Evolutionary conservation across 331 rosid species (phyloP).

Genomic region (Telfairia occidentalis): DNA sequence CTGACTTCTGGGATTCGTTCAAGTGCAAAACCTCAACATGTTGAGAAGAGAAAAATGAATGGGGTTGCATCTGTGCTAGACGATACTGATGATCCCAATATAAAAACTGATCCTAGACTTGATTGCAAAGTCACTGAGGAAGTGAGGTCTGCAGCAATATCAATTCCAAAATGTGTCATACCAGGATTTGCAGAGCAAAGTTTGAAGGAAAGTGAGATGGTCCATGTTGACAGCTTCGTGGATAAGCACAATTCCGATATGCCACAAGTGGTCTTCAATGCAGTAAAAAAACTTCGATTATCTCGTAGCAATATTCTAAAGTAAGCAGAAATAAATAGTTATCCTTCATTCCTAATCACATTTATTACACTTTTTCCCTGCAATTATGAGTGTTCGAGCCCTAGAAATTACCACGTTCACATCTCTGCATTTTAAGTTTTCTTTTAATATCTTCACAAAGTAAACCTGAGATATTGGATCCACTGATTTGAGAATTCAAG

Average conservation of each 20-base stretch:
- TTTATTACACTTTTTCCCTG: background rate
- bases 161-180: conserved; percentile 21
- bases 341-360: background rate
- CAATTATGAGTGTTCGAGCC: background rate
- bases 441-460: background rate
- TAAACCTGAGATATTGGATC: background rate
- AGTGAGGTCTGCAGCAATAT: conserved; percentile 17
- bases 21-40: conserved; percentile 20
- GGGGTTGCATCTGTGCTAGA: conserved; percentile 12
- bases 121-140: conserved; percentile 21
- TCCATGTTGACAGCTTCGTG: conserved; percentile 15
- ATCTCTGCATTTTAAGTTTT: background rate
- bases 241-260: conserved; percentile 23
- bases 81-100: conserved; percentile 18
- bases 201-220: conserved; percentile 27
- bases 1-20: conserved; percentile 18
- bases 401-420: background rate
- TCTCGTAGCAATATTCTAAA: conserved; percentile 64
- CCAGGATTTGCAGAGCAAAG: conserved; percentile 27
- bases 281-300: conserved; percentile 53
- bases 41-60: conserved; percentile 18
- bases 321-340: conserved; percentile 35
- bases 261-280: conserved; percentile 41
- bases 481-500: background rate
- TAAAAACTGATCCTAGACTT: conserved; percentile 20